A percentile compares a stretch with the other conserved stretches of the same genome.
Evolutionary conservation across 495 filamentous ascomycete species (phyloP).

Genomic region (Recurvomyces mirabilis): DNA sequence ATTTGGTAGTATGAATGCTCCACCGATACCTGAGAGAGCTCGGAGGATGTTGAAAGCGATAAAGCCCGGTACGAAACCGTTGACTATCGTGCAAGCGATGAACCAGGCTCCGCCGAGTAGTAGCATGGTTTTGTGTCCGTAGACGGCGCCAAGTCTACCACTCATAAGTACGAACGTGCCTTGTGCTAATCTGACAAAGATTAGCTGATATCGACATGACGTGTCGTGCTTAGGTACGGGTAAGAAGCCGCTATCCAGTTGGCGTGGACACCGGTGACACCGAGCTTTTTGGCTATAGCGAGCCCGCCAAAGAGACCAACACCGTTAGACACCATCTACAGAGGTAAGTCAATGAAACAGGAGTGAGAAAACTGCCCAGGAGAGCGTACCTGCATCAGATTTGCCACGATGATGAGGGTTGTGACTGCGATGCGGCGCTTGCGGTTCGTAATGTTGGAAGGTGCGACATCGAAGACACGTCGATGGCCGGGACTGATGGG

Average conservation of each 20-base stretch:
- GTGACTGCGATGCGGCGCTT: no score
- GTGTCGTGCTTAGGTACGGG: not conserved
- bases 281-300: not conserved
- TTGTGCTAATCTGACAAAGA: constrained; percentile 33
- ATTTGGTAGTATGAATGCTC: not conserved
- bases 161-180: constrained; percentile 40
- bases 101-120: constrained; percentile 34
- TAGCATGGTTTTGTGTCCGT: constrained; percentile 39
- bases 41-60: not conserved
- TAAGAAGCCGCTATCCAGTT: not conserved
- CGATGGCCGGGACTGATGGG: no score
- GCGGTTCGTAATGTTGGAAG: no score
- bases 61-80: not conserved
- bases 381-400: no score
- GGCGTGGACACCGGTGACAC: not conserved
- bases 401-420: no score
- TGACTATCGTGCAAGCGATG: constrained; percentile 23
- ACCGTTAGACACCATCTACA: no score
- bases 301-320: no score
- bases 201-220: not conserved
- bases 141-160: constrained; percentile 41
- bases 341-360: no score
- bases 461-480: no score
- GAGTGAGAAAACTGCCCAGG: no score
- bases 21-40: not conserved